Conservation (phyloP, 1,284 basidiomycete species). For the Xerocomus minutiporus region DNA sequence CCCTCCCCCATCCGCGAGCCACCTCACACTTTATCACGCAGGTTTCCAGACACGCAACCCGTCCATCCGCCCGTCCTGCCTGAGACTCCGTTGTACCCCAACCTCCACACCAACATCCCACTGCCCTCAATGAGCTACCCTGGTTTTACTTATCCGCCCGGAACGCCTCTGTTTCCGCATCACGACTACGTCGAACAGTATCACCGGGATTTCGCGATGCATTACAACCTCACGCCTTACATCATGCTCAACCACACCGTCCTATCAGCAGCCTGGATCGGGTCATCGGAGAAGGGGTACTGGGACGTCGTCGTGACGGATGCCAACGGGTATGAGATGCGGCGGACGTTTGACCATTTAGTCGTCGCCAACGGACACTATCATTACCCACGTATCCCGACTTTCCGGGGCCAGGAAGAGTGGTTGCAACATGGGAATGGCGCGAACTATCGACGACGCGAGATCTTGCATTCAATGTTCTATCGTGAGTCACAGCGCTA, state of each 20-base stretch:
- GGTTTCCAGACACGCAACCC: slow-evolving; percentile 43
- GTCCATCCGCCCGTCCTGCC: slow-evolving; percentile 45
- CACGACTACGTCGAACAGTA: slow-evolving; percentile 47
- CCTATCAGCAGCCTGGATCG: slow-evolving; percentile 44
- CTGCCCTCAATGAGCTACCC: slow-evolving; percentile 52
- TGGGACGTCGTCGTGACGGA: slow-evolving; percentile 41
- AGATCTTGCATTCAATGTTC: slow-evolving; percentile 52
- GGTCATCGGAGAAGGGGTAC: slow-evolving; percentile 35
- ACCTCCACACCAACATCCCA: slow-evolving; percentile 52
- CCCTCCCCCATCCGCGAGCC: background rate
- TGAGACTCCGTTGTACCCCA: slow-evolving; percentile 52
- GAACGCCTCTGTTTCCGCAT: slow-evolving; percentile 47
- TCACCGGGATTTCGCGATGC: slow-evolving; percentile 40
- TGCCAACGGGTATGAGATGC: slow-evolving; percentile 12
- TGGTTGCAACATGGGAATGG: slow-evolving; percentile 39
- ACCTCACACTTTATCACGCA: slow-evolving; percentile 5
- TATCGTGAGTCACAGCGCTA: slow-evolving; percentile 48
- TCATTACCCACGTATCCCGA: slow-evolving; percentile 42
- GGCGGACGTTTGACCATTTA: slow-evolving; percentile 45
- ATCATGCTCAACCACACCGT: slow-evolving; percentile 45
- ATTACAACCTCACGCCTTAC: slow-evolving; percentile 37
- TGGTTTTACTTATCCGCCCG: slow-evolving; percentile 45
- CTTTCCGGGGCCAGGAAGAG: slow-evolving; percentile 43
- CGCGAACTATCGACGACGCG: slow-evolving; percentile 26
- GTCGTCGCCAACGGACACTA: slow-evolving; percentile 53